Base-by-base conservation (phyloP, 2,329 filamentous ascomycete species). In the Aphanocladium album region DNA sequence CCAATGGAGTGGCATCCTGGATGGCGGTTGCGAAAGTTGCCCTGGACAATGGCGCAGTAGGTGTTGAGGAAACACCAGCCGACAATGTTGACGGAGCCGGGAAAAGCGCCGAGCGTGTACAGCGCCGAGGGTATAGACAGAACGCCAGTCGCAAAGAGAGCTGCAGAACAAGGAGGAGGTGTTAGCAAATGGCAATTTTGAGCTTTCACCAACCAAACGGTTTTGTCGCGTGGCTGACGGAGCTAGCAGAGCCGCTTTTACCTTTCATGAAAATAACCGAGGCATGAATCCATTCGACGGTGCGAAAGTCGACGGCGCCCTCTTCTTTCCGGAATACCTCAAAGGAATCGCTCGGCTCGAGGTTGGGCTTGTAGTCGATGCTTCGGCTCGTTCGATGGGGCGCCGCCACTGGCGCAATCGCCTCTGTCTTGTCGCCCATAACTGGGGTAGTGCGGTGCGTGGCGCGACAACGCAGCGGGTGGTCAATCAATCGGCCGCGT, bases 261-360 rank as follows among this genome's bases (percentile, higher is more conserved):
- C 74, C 66, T 66, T 79, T 79, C 23, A 79, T 67, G 62, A 81
- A 80, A 55, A 81, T 79, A 47, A 80, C 74, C 0, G 76, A 75
- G 1, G 79, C 77, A 39, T 77, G 75, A 27, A 77, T 68, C 78
- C 79, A 80, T 41, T 75, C 71, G 21, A 81, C 79, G 8, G 76
- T 80, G 27, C 79, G 72, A 60, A 80, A 81, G 60, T 80, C 73
- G 17, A 80, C 77, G 14, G 71, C 71, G 7, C 76, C 75, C 7
- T 74, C 69, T 2, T 71, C 71, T 27, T 73, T 73, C 66, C 79
- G 77, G 67, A 81, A 81, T 1, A 81, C 74, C 59, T 80, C 78
- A 56, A 72, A 70, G 14, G 62, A 60, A 59, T 76, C 67, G 21
- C 73, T 27, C 39, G 16, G 12, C 14, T 23, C 39, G 5, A 27